Evolutionary conservation across 768 basidiomycete species (phyloP).

Genomic region (Termitomyces sp.): DNA sequence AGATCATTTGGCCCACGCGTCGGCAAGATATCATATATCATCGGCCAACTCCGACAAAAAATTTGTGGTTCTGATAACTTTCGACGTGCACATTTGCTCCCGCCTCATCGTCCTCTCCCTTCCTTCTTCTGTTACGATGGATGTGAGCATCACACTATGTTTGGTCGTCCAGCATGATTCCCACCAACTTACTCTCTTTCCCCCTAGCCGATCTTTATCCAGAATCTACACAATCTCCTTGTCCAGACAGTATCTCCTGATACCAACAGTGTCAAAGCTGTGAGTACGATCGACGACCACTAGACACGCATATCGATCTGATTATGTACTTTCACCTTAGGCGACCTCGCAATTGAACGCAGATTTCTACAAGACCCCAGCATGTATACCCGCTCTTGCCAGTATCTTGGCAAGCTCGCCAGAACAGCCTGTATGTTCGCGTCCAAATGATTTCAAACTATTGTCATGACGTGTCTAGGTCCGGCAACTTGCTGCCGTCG

Average conservation of each 20-base stretch:
- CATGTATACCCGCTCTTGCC: conserved; percentile 88
- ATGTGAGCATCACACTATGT: conserved; percentile 36
- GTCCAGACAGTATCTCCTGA: conserved; percentile 85
- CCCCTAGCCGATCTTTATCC: conserved; percentile 65
- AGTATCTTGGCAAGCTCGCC: conserved; percentile 82
- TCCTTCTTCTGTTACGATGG: conserved; percentile 32
- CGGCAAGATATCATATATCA: conserved; percentile 30
- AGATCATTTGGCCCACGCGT: background rate
- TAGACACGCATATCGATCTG: background rate
- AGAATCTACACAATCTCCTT: conserved; percentile 82
- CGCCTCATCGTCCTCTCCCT: conserved; percentile 19
- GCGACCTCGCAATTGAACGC: conserved; percentile 89
- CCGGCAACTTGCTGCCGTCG: conserved; percentile 95
- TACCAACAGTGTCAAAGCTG: conserved; percentile 85
- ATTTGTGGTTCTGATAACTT: conserved; percentile 32
- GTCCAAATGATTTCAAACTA: conserved; percentile 1
- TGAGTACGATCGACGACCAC: conserved; percentile 36
- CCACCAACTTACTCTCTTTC: conserved; percentile 17
- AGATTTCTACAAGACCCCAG: conserved; percentile 88
- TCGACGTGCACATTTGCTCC: conserved; percentile 22
- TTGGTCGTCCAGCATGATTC: conserved; percentile 5
- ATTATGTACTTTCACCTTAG: conserved; percentile 34
- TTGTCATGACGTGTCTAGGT: conserved; percentile 48
- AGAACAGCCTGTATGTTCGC: conserved; percentile 69
- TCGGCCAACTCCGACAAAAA: conserved; percentile 61